These are phyloP conservation scores for Moesziomyces antarcticus DNA, from an alignment of 1,284 basidiomycete species.

Conservation along the genomic window DNA sequence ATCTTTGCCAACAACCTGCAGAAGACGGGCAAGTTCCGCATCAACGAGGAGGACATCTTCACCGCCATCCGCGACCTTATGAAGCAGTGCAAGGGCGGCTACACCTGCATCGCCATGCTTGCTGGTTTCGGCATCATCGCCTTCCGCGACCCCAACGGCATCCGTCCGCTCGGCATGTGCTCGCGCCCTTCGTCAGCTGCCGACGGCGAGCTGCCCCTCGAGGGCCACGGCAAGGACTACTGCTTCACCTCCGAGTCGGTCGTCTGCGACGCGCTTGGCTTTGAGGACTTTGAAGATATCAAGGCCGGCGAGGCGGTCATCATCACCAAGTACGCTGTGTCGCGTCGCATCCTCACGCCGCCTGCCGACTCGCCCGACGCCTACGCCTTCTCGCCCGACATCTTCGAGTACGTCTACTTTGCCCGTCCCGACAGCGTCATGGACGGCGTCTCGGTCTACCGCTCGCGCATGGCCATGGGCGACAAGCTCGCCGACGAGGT, in stretches of 20 bases:
- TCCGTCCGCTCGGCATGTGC: constrained; percentile 77
- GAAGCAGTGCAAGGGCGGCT: constrained; percentile 88
- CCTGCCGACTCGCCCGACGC: constrained; percentile 37
- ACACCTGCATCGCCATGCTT: constrained; percentile 97
- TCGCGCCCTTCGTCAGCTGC: constrained; percentile 48
- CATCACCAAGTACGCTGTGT: constrained; percentile 74
- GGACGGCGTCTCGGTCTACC: constrained; percentile 96
- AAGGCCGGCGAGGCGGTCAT: constrained; percentile 93
- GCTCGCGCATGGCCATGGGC: constrained; percentile 99
- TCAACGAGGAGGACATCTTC: constrained; percentile 99
- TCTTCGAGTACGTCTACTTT: constrained; percentile 99
- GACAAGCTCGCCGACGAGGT: constrained; percentile 92
- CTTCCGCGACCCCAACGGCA: constrained; percentile 99
- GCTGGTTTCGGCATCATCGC: constrained; percentile 98
- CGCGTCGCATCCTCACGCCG: constrained; percentile 58
- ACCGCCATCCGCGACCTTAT: constrained; percentile 90
- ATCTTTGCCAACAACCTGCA: constrained; percentile 98
- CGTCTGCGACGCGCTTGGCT: constrained; percentile 92
- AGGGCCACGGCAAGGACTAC: constrained; percentile 75
- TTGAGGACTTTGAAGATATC: constrained; percentile 91
- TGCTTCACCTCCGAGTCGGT: constrained; percentile 95
- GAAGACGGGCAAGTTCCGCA: constrained; percentile 98
- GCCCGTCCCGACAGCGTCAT: constrained; percentile 97
- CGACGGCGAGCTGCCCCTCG: constrained; percentile 22
- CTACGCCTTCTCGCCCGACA: constrained; percentile 77